A percentile compares a stretch with the other conserved stretches of the same genome.
phyloP scores from a whole-genome alignment of 2,329 filamentous ascomycete species.

The Beauveria sp. region DNA sequence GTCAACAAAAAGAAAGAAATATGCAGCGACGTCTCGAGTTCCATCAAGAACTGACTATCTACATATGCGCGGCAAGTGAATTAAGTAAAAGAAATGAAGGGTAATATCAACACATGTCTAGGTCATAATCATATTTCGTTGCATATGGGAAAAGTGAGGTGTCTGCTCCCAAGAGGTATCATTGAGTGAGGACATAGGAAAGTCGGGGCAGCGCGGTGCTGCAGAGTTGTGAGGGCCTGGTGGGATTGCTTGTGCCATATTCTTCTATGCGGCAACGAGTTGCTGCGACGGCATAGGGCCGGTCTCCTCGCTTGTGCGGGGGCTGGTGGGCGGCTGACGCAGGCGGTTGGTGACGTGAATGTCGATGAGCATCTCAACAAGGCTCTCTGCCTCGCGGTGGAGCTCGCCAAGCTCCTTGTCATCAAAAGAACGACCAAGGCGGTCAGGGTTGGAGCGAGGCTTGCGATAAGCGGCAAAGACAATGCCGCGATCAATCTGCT shows the following conservation, averaged over 20 bases:
- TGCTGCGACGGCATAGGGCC: constrained; percentile 30
- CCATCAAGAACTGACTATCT: background rate
- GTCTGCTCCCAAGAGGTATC: constrained; percentile 23
- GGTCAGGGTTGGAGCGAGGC: constrained; percentile 31
- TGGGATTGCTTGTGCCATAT: background rate
- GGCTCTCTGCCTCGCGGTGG: constrained; percentile 41
- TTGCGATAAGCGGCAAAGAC: constrained; percentile 50
- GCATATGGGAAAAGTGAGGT: constrained; percentile 16
- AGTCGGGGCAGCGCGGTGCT: constrained; percentile 13
- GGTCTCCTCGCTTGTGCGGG: constrained; percentile 26
- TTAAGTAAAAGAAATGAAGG: constrained; percentile 3
- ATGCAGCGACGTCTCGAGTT: background rate
- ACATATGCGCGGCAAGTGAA: background rate
- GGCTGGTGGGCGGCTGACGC: constrained; percentile 22
- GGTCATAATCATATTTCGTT: constrained; percentile 21
- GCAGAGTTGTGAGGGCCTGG: background rate
- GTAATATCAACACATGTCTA: background rate
- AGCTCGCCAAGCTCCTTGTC: constrained; percentile 38
- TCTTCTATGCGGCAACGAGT: constrained; percentile 2
- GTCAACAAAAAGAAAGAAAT: background rate
- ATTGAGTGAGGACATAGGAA: constrained; percentile 15
- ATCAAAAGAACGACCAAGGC: constrained; percentile 26
- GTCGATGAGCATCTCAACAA: constrained; percentile 46
- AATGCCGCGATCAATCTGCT: constrained; percentile 40
- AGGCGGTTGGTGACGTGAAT: constrained; percentile 35